Evolutionary conservation across 345 rosid genomes (phyloP).

Genomic region (Rubroshorea leprosula): DNA sequence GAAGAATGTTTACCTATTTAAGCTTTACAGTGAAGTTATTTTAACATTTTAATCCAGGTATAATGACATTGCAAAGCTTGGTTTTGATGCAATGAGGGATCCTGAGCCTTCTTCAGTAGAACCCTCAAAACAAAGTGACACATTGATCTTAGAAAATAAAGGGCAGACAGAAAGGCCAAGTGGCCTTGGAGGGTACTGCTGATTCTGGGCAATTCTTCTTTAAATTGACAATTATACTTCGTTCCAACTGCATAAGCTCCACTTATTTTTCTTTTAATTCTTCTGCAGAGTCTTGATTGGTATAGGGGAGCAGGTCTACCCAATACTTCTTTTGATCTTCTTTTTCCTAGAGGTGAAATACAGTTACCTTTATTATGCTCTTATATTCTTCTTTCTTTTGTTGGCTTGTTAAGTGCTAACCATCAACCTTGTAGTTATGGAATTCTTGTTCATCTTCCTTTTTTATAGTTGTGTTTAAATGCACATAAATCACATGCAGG

Average conservation of each 20-base stretch:
- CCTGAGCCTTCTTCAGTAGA: constrained; percentile 24
- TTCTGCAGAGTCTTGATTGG: constrained; percentile 66
- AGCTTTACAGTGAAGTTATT: too few species aligned
- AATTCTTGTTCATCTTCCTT: not conserved
- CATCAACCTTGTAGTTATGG: not conserved
- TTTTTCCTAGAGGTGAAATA: constrained; percentile 71
- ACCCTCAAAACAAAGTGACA: constrained; percentile 35
- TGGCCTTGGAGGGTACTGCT: constrained; percentile 78
- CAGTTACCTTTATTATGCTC: not conserved
- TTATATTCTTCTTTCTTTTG: not conserved
- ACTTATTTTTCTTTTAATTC: constrained; percentile 8
- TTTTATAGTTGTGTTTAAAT: constrained; percentile 1
- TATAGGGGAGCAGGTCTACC: constrained; percentile 84
- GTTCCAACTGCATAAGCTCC: not conserved
- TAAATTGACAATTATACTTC: constrained; percentile 4
- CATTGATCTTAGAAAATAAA: constrained; percentile 19
- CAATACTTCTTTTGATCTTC: constrained; percentile 68
- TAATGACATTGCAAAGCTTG: constrained; percentile 78
- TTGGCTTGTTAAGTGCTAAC: not conserved
- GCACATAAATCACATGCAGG: constrained; percentile 37
- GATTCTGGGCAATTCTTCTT: constrained; percentile 9
- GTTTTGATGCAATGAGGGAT: constrained; percentile 61
- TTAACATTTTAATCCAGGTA: constrained; percentile 70
- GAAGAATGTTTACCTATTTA: not conserved
- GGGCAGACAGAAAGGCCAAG: constrained; percentile 39